Conservation (phyloP, 1,284 basidiomycete species). For the Meripilus lineatus region DNA sequence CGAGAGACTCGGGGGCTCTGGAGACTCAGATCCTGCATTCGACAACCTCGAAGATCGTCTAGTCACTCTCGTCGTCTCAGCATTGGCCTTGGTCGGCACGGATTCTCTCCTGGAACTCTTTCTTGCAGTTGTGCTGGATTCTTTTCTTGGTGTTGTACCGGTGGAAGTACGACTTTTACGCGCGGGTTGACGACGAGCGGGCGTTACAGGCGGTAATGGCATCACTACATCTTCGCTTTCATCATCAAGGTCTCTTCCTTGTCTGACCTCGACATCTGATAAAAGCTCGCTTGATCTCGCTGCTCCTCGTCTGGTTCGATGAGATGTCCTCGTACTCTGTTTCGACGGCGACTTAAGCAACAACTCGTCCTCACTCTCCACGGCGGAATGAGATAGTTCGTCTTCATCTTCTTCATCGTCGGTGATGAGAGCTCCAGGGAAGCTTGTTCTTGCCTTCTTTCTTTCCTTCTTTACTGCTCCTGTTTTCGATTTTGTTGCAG, state of each 20-base stretch:
- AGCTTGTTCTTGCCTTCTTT: too few relatives aligned
- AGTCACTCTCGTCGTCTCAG: conserved; percentile 7
- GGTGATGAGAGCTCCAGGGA: conserved; percentile 54
- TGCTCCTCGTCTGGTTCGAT: conserved; percentile 34
- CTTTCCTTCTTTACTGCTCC: conserved; percentile 14
- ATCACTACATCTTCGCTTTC: conserved; percentile 47
- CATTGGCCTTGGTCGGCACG: conserved; percentile 5
- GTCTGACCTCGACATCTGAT: neutral
- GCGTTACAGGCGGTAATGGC: conserved; percentile 40
- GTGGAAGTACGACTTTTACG: conserved; percentile 20
- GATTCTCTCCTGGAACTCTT: conserved; percentile 8
- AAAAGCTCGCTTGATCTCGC: neutral
- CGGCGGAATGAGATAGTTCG: too few relatives aligned
- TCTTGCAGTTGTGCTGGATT: conserved; percentile 15
- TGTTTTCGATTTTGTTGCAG: neutral
- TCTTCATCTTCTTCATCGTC: conserved; percentile 33
- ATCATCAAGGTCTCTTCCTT: conserved; percentile 14
- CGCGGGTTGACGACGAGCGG: conserved; percentile 21
- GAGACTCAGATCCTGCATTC: conserved; percentile 18
- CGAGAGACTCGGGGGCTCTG: conserved; percentile 20
- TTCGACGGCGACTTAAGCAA: too few relatives aligned
- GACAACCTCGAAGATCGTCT: conserved; percentile 15
- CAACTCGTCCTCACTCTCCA: too few relatives aligned
- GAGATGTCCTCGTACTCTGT: too few relatives aligned
- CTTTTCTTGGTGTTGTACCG: too few relatives aligned